phyloP scores from a whole-genome alignment of 306 rosid genomes.

The Dalbergia oliveri region DNA sequence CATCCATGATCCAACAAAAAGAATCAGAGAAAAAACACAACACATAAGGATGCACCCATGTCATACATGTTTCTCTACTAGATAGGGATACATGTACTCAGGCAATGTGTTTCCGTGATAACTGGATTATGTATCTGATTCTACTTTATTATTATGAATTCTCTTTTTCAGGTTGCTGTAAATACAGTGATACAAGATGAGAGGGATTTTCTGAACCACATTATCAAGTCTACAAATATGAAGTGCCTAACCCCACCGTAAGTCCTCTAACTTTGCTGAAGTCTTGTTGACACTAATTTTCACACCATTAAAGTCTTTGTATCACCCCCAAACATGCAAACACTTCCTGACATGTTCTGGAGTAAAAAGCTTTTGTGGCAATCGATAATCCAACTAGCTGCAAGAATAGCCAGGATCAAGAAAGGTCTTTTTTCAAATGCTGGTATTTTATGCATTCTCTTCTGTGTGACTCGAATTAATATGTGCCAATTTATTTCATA shows the following conservation, averaged over 20 bases:
- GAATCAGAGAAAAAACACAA: background rate
- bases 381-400: background rate
- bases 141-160: conserved; percentile 34
- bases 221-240: conserved; percentile 88
- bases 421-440: background rate
- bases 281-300: conserved; percentile 38
- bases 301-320: background rate
- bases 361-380: background rate
- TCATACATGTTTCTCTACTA: background rate
- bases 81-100: background rate
- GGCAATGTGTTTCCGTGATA: conserved; percentile 33
- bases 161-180: conserved; percentile 77
- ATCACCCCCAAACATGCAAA: background rate
- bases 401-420: background rate
- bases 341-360: conserved; percentile 9
- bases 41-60: background rate
- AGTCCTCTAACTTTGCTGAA: conserved; percentile 44
- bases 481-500: background rate
- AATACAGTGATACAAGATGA: conserved; percentile 83
- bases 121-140: conserved; percentile 38
- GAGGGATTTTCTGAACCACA: conserved; percentile 82
- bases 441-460: conserved; percentile 3
- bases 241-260: conserved; percentile 92
- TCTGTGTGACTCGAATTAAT: background rate
- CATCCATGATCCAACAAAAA: background rate